Conservation (phyloP, 441 rosid genomes). For the Corymbia citriodora region DNA sequence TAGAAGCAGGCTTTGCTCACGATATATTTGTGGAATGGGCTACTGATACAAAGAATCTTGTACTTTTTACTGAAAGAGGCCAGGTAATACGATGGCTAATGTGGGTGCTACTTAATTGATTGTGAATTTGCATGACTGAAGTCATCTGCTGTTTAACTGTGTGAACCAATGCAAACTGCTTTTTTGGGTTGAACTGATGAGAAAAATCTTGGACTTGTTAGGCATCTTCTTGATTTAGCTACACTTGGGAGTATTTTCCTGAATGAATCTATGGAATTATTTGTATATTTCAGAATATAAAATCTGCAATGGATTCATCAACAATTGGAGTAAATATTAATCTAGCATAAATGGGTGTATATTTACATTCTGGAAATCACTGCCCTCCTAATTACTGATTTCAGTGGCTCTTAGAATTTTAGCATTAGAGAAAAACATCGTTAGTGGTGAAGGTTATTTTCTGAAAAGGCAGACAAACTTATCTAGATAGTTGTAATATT, state of each 20-base stretch:
- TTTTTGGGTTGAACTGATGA: neutral
- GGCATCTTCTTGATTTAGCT: neutral
- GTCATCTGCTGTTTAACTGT: neutral
- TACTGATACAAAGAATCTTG: slow-evolving; percentile 71
- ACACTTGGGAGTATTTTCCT: neutral
- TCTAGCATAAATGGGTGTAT: neutral
- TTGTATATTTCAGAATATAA: neutral
- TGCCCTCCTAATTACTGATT: neutral
- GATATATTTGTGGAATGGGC: slow-evolving; percentile 98
- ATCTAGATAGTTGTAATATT: neutral
- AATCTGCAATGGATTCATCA: neutral
- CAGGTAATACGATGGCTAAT: slow-evolving; percentile 40
- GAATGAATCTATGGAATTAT: neutral
- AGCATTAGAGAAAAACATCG: neutral
- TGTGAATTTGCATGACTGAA: neutral
- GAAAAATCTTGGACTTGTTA: neutral
- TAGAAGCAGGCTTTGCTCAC: slow-evolving; percentile 96
- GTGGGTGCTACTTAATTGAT: neutral
- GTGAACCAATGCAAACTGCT: neutral
- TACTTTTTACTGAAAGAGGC: slow-evolving; percentile 95
- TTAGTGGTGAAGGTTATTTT: neutral
- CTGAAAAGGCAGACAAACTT: neutral
- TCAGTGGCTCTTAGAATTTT: neutral
- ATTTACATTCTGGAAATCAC: neutral
- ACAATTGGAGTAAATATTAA: neutral